Conservation (phyloP, 192 early-diverging fungal species). For the Rhizophagus clarus region DNA sequence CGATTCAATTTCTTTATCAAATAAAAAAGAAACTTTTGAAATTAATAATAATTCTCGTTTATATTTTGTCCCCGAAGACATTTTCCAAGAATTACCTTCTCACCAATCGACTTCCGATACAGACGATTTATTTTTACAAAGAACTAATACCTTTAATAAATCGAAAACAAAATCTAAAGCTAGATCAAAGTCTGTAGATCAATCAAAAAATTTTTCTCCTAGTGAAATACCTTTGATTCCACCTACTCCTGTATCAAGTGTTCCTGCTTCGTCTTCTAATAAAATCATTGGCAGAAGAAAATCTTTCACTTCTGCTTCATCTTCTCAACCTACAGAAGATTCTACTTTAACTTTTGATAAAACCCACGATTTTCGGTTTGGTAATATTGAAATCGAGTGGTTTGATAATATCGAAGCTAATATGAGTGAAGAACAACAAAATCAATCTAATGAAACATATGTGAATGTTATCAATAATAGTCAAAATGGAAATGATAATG, state of each 20-base stretch:
- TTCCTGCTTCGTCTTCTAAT: not conserved
- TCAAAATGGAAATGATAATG: not conserved
- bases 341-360: not conserved
- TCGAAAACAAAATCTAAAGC: not conserved
- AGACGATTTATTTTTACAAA: not conserved
- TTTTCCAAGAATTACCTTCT: conserved; percentile 5
- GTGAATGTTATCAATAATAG: not conserved
- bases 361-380: conserved; percentile 38
- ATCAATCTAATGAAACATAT: not conserved
- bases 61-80: conserved; percentile 24
- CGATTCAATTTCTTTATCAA: not conserved
- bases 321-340: not conserved
- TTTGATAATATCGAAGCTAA: conserved; percentile 29
- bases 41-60: not conserved
- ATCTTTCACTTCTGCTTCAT: not conserved
- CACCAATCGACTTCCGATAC: not conserved
- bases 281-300: not conserved
- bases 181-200: not conserved
- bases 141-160: not conserved
- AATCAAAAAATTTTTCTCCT: not conserved
- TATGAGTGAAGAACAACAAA: conserved; percentile 15
- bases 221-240: conserved; percentile 14
- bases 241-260: conserved; percentile 7
- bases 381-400: conserved; percentile 40
- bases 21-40: not conserved